These are phyloP conservation scores for Candida vartiovaarae DNA, from an alignment of 805 yeast species.

Conservation along the genomic window DNA sequence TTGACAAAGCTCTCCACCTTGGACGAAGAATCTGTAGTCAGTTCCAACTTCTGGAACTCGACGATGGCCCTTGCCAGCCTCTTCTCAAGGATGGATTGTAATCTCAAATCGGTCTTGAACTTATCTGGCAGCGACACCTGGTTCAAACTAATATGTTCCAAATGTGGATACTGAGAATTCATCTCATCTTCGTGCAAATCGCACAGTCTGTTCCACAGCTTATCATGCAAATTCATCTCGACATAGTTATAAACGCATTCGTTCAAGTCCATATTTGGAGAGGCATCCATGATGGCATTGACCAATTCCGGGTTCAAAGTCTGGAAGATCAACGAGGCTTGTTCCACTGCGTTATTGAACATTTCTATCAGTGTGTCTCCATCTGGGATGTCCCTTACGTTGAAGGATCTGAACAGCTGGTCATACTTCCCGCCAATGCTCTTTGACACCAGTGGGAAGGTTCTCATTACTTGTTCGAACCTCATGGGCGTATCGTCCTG, in stretches of 20 bases:
- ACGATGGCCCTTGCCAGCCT: constrained; percentile 44
- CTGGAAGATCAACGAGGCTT: constrained; percentile 24
- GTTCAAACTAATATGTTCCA: constrained; percentile 28
- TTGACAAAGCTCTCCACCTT: constrained; percentile 44
- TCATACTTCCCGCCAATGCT: constrained; percentile 34
- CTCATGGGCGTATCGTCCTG: constrained; percentile 10
- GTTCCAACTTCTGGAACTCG: constrained; percentile 40
- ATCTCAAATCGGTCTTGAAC: constrained; percentile 22
- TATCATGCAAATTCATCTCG: constrained; percentile 60
- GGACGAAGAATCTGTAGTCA: constrained; percentile 38
- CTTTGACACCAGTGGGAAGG: constrained; percentile 32
- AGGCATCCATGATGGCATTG: constrained; percentile 19
- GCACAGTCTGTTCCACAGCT: constrained; percentile 49
- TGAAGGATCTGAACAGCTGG: constrained; percentile 31
- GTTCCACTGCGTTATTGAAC: constrained; percentile 21
- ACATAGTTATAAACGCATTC: constrained; percentile 60
- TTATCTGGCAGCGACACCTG: constrained; percentile 35
- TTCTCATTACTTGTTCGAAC: constrained; percentile 33
- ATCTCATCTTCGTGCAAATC: constrained; percentile 21
- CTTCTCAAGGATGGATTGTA: constrained; percentile 30
- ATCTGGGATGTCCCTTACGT: constrained; percentile 24
- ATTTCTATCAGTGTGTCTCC: constrained; percentile 22
- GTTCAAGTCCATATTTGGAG: constrained; percentile 40
- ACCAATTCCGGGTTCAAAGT: constrained; percentile 19
- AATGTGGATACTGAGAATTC: constrained; percentile 14